phyloP scores from a whole-genome alignment of 1,284 basidiomycete genomes.

The Cutaneotrichosporon sp. region DNA sequence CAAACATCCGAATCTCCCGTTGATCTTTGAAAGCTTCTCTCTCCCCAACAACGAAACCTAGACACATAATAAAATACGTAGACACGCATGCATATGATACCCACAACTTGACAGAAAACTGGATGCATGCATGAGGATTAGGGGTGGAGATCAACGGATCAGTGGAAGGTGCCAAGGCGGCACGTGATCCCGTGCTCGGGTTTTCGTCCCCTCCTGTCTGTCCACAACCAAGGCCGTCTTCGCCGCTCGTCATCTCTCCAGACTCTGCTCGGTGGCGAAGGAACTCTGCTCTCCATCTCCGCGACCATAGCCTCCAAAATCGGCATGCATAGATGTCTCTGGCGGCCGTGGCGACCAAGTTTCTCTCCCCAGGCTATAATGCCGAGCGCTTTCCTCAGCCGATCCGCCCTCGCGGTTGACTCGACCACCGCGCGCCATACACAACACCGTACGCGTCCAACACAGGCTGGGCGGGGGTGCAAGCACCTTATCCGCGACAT shows the following conservation, averaged over 20 bases:
- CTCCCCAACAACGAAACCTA: not conserved
- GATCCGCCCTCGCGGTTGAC: conserved; percentile 4
- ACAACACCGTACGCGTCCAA: conserved; percentile 12
- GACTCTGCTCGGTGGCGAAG: not conserved
- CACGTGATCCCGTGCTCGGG: conserved; percentile 10
- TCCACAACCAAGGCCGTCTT: not conserved
- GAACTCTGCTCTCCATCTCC: not conserved
- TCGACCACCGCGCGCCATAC: not conserved
- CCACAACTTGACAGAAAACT: not conserved
- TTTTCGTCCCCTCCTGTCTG: not conserved
- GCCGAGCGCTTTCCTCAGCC: conserved; percentile 2
- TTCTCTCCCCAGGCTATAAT: not conserved
- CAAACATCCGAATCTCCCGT: conserved; percentile 1
- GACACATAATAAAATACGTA: not conserved
- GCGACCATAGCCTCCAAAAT: too few species aligned
- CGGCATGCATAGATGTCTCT: not conserved
- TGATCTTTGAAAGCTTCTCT: not conserved
- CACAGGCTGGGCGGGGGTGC: conserved; percentile 6
- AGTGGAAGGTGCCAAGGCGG: not conserved
- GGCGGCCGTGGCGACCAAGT: not conserved
- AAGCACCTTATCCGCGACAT: conserved; percentile 7
- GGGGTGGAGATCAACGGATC: conserved; percentile 12
- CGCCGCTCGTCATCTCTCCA: not conserved
- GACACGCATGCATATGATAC: conserved; percentile 6
- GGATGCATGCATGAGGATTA: conserved; percentile 14